Evolutionary conservation across 192 early-diverging fungal genomes (phyloP), one percentile per base, ranked within the genome.

Genomic region (Dissophora ornata): DNA sequence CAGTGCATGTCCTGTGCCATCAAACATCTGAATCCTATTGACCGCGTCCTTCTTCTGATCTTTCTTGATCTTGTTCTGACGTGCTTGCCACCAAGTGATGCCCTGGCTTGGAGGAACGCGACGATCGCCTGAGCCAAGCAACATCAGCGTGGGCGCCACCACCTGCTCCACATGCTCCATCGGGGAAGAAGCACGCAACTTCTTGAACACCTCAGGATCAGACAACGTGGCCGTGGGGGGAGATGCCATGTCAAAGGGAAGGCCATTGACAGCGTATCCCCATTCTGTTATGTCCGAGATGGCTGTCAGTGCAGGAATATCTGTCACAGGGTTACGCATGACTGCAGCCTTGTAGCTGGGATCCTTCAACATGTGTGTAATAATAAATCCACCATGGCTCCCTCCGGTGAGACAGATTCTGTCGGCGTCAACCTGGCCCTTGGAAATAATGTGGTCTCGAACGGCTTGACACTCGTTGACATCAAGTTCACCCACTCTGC

Each of bases 251-350:
- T 77, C 64, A 68, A 87, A 92, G 0, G 71, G 56, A 1, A 91
- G 51, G 0, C 85, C 90, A n/a, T 84, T 71, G 71, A 93, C 92
- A 9, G 87, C 87, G 70, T 86, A 90, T 45, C 84, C 85, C 91
- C 92, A 94, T 59, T 94, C 88, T 8, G 81, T 84, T 60, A 92
- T 91, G 57, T 93, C 89, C n/a, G 85, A 83, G 55, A 83, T 83
- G 2, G 82, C 71, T 0, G 83, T 81, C 68, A 87, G 85, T 22
- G 83, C 57, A 11, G 55, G 65, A 16, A 62, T 65, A 22, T 67
- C 65, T 26, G 56, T 59, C 2, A 94, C 92, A 5, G 93, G 93
- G 78, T 95, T 95, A 33, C 91, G 86, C 55, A 93, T 49, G 1
- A 87, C 84, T 21, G 82, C 79, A 1, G 83, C 90, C 18, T 84